phyloP scores from a whole-genome alignment of 495 filamentous ascomycete genomes.

The Aspergillus affinis region DNA sequence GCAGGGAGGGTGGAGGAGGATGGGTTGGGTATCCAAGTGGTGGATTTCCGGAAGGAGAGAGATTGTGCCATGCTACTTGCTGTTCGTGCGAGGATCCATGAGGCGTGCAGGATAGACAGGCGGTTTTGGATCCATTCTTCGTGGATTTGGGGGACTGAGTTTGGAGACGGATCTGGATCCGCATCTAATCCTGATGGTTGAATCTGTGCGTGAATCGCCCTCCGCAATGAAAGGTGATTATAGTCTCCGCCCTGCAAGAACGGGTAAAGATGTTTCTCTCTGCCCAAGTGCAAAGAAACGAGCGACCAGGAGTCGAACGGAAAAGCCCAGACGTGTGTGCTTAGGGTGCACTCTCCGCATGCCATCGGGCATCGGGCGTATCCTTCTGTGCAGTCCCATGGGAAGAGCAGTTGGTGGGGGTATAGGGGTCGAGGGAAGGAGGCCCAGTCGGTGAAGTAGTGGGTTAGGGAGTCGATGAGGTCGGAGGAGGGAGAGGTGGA shows the following conservation, averaged over 20 bases:
- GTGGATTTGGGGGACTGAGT: no score
- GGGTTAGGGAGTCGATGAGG: constrained; percentile 37
- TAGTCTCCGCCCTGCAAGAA: no score
- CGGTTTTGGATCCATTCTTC: constrained; percentile 29
- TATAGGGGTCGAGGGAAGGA: constrained; percentile 36
- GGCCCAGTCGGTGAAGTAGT: constrained; percentile 49
- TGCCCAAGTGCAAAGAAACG: constrained; percentile 31
- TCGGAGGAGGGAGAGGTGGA: constrained; percentile 38
- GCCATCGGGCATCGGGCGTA: constrained; percentile 29
- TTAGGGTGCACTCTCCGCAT: constrained; percentile 39
- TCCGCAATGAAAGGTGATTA: no score
- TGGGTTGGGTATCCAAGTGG: constrained; percentile 12
- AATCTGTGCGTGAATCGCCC: no score
- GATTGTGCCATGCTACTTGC: constrained; percentile 36
- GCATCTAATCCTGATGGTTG: constrained; percentile 4
- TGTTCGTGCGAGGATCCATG: constrained; percentile 24
- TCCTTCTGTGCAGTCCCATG: constrained; percentile 49
- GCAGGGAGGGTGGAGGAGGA: background rate
- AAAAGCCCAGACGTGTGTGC: constrained; percentile 45
- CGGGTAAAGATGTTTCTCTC: constrained; percentile 28
- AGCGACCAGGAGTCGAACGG: constrained; percentile 47
- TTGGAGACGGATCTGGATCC: no score
- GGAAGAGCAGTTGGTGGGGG: constrained; percentile 37
- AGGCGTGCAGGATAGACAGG: constrained; percentile 32
- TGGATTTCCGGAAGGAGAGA: background rate